Conservation (phyloP, 805 yeast species). For the Yarrowia bubula region DNA sequence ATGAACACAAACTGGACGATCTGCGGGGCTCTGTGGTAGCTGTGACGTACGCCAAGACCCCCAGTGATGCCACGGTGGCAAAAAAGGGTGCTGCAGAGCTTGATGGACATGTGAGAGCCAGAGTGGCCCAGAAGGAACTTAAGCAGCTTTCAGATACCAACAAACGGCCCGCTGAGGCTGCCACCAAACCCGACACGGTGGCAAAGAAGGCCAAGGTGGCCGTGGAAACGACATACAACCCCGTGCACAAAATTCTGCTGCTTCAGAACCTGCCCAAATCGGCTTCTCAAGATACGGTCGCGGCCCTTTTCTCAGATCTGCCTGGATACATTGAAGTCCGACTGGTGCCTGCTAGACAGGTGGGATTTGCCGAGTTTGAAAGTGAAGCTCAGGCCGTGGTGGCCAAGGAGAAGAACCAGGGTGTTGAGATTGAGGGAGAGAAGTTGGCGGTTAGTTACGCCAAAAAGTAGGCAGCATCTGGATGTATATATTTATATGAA, state of each 20-base stretch:
- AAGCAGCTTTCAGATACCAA: conserved; percentile 24
- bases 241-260: conserved; percentile 69
- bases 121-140: conserved; percentile 34
- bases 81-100: conserved; percentile 36
- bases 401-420: conserved; percentile 39
- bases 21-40: conserved; percentile 51
- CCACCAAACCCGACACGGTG: background rate
- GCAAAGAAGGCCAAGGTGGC: background rate
- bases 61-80: conserved; percentile 50
- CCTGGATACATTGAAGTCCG: conserved; percentile 68
- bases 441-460: conserved; percentile 39
- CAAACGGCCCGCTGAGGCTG: background rate
- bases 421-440: conserved; percentile 35
- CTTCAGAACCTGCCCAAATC: conserved; percentile 60
- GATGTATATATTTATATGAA: background rate
- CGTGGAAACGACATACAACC: conserved; percentile 39
- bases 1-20: conserved; percentile 38
- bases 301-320: conserved; percentile 47
- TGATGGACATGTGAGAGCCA: conserved; percentile 32
- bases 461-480: conserved; percentile 34
- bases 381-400: conserved; percentile 51
- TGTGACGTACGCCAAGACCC: conserved; percentile 48
- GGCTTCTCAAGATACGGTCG: conserved; percentile 45
- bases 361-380: conserved; percentile 81
- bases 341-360: conserved; percentile 59